Evolutionary conservation across 805 yeast species (phyloP), one percentile per base, ranked within the genome.

Genomic region (Pichia ethanolica): DNA sequence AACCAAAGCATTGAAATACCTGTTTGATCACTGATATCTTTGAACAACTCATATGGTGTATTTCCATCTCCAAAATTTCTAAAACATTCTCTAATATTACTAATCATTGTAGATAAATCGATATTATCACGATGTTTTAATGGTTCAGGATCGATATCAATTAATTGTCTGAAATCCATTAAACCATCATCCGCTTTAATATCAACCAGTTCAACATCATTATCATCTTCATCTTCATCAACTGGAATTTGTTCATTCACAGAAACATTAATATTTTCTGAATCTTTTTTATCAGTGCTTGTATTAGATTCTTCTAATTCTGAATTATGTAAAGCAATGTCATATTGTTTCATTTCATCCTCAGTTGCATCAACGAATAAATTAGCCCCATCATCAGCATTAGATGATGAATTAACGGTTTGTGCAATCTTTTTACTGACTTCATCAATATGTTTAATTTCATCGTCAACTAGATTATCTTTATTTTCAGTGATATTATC

Each of bases 1-100:
- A 62, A 53, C 69, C 69, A 65, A 42, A 62, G 57, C 55, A 60
- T 45, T 5, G 64, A 61, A 27, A 65, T 48, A 1, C 66, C 66
- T 11, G 64, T 59, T 42, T 56, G 58, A 44, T 62, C 65, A 47
- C 59, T 56, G 46, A 64, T 51, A 12, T 56, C 59, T 42, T 61
- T 59, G 50, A 61, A 63, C 41, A 65, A 53, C 8, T 61, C 66
- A 43, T 53, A 57, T 0, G 66, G 56, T 7, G 66, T 58, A 39
- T 56, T 49, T 5, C 58, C 53, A 20, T 63, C 61, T 4, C 61
- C 62, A 46, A 60, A 61, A 32, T 54, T 55, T 10, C 57, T 56
- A 37, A 64, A 60, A 27, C 59, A 55, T 33, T 55, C 56, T 39
- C 56, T 59, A 38, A 63, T 60, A 40, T 56, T 57, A n/a, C 47